Percentiles rank a stretch among this genome's conserved stretches.
Conservation (phyloP, 306 rosid genomes). For the Prosopis cineraria region DNA sequence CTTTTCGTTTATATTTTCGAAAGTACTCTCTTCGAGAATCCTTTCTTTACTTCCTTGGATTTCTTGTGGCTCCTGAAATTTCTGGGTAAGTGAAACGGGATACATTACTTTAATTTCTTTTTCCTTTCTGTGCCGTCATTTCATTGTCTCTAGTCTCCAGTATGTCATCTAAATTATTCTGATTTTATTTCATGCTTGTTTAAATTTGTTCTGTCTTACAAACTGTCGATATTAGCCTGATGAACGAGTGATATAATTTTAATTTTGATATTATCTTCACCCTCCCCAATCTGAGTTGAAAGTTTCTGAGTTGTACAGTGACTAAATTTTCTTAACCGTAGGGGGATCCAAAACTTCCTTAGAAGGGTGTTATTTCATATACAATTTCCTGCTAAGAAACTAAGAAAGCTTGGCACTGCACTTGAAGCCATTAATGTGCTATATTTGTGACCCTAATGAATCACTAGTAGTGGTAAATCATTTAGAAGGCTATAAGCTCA, state of each 20-base stretch:
- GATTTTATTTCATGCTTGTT: too few species aligned
- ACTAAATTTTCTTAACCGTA: too few species aligned
- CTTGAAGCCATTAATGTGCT: not conserved
- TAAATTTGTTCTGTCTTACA: not conserved
- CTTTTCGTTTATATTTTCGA: too few species aligned
- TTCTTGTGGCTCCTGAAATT: not conserved
- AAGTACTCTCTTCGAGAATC: too few species aligned
- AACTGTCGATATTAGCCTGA: not conserved
- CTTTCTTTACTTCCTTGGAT: not conserved
- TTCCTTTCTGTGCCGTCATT: not conserved
- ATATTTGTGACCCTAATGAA: not conserved
- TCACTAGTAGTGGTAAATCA: not conserved
- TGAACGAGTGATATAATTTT: not conserved
- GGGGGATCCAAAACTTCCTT: not conserved
- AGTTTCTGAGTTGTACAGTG: not conserved
- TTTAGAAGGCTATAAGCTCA: not conserved
- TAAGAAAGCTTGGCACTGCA: not conserved
- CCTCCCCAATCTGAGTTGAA: not conserved
- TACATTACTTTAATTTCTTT: too few species aligned
- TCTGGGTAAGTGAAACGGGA: not conserved
- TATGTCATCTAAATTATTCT: not conserved
- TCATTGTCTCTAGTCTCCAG: not conserved
- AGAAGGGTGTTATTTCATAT: not conserved
- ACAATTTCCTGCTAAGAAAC: not conserved
- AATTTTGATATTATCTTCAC: not conserved